Percentiles rank a stretch among this genome's conserved stretches.
Evolutionary conservation across 1,284 basidiomycete species (phyloP).

Genomic region (Tilletia indica): DNA sequence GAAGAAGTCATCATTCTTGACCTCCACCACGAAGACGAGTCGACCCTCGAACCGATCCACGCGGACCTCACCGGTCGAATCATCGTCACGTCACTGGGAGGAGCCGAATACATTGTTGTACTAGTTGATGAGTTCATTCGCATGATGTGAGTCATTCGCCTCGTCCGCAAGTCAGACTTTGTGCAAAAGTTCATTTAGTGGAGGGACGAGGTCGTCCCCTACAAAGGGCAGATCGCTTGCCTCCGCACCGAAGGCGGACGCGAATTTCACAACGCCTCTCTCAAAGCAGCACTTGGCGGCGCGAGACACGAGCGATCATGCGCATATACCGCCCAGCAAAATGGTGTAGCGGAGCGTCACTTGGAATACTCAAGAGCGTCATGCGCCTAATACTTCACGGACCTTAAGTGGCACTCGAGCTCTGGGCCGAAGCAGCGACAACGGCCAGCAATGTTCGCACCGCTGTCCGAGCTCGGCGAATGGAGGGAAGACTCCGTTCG

Average conservation of each 20-base stretch:
- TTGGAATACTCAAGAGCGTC: neutral
- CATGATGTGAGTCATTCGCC: neutral
- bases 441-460: conserved; percentile 5
- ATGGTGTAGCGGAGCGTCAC: conserved; percentile 10
- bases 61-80: neutral
- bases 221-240: neutral
- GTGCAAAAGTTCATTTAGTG: neutral
- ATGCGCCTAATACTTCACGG: neutral
- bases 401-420: neutral
- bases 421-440: neutral
- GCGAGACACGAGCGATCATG: neutral
- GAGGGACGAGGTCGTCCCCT: neutral
- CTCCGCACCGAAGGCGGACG: neutral
- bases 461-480: conserved; percentile 1
- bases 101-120: neutral
- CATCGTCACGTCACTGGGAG: neutral
- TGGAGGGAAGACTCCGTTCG: neutral
- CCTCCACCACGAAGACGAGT: neutral
- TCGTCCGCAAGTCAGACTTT: neutral
- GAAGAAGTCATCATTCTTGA: neutral
- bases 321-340: neutral
- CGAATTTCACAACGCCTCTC: neutral
- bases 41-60: neutral
- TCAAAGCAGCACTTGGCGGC: neutral
- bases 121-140: neutral